phyloP scores from a whole-genome alignment of 768 basidiomycete species.

The Mycena alexandri region DNA sequence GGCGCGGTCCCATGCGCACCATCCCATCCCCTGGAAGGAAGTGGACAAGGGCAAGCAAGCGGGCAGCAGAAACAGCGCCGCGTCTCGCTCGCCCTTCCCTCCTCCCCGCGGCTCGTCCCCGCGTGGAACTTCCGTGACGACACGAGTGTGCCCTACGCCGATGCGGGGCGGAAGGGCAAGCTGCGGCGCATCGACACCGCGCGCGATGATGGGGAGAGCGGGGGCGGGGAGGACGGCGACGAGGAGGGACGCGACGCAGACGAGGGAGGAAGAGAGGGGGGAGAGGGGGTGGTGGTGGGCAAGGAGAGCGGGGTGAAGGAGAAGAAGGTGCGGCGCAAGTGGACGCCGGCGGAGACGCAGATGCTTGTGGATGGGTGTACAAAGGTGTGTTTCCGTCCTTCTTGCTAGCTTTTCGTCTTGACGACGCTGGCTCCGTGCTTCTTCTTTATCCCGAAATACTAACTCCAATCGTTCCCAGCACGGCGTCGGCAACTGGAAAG shows the following conservation, averaged over 20 bases:
- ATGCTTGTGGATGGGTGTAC: constrained; percentile 92
- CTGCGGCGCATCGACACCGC: constrained; percentile 63
- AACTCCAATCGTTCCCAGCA: constrained; percentile 74
- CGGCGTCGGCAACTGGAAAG: constrained; percentile 94
- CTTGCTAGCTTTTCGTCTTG: neutral
- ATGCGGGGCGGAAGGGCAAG: constrained; percentile 72
- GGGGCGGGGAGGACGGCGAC: neutral
- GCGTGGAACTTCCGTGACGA: constrained; percentile 85
- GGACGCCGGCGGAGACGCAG: constrained; percentile 87
- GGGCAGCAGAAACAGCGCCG: constrained; percentile 68
- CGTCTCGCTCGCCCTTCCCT: constrained; percentile 78
- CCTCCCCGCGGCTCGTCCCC: constrained; percentile 75
- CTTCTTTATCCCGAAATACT: too few species aligned
- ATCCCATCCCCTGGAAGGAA: neutral
- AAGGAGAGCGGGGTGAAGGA: constrained; percentile 56
- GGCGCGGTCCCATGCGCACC: neutral
- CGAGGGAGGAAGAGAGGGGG: too few species aligned
- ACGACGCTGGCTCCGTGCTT: too few species aligned
- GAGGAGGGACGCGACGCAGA: constrained; percentile 40
- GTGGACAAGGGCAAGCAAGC: too few species aligned
- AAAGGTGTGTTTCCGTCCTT: constrained; percentile 44
- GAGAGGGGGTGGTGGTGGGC: constrained; percentile 2
- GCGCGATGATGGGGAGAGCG: too few species aligned
- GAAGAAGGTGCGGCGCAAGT: constrained; percentile 88
- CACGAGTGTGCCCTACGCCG: constrained; percentile 61